These are phyloP conservation scores for Puccinia triticina DNA, from an alignment of 1,284 basidiomycete species.

Conservation along the genomic window DNA sequence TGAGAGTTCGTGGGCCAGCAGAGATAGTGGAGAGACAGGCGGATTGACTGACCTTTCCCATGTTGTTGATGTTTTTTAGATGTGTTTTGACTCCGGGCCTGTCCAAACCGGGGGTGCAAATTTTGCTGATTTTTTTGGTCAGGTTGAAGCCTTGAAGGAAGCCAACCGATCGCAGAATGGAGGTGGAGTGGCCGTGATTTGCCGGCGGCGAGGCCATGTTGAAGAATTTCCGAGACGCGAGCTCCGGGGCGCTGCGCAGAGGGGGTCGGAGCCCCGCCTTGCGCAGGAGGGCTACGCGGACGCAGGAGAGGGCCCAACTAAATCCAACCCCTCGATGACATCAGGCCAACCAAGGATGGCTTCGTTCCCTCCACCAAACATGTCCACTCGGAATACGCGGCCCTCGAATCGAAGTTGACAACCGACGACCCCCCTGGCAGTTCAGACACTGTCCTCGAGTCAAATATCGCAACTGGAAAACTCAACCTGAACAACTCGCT, in stretches of 20 bases:
- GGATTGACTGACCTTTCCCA: slow-evolving; percentile 7
- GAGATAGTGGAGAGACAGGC: background rate
- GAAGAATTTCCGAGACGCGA: too few relatives aligned
- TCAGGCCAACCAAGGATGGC: background rate
- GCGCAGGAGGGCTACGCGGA: too few relatives aligned
- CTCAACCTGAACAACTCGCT: background rate
- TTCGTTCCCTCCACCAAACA: background rate
- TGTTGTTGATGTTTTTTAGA: background rate
- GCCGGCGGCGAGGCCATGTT: too few relatives aligned
- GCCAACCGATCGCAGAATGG: background rate
- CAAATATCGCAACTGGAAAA: background rate
- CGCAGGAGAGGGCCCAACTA: too few relatives aligned
- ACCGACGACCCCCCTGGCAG: background rate
- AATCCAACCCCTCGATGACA: background rate
- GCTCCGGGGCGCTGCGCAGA: too few relatives aligned
- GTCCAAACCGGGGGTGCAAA: background rate
- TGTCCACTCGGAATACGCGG: background rate
- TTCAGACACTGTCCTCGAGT: background rate
- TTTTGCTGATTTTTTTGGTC: background rate
- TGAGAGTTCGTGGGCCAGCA: background rate
- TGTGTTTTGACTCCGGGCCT: background rate
- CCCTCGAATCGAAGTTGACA: background rate
- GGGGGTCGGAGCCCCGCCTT: too few relatives aligned
- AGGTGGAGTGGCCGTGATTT: background rate
- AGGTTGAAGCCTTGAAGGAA: background rate